Evolutionary conservation across 2,329 filamentous ascomycete species (phyloP), one percentile per base, ranked within the genome.

Genomic region (Cryphonectria naterciae): DNA sequence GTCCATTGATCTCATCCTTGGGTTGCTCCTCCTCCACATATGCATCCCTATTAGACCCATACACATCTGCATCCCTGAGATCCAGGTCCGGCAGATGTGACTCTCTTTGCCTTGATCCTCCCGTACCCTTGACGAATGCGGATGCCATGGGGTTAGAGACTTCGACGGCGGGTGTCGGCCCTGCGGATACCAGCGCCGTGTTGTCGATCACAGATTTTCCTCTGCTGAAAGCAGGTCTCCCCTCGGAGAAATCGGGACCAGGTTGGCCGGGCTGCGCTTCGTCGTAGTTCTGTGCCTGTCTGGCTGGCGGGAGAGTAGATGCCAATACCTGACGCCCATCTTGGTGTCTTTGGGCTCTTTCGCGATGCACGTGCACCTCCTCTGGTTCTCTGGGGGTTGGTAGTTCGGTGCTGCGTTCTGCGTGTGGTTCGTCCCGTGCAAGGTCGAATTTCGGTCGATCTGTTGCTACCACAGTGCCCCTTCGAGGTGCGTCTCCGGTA

Each of bases 51-150:
- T 49, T 41, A 5, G 65, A 61, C 43, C 68, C 46, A 64, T 65
- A 65, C 41, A 32, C 35, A 37, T 19, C 35, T 13, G 56, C 39
- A 22, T 64, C 43, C 13, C 63, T 37, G 15, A 58, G 6, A 8
- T 65, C 69, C 52, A 52, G 1, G 43, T 72, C 71, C n/a, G 71
- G 71, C 8, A 72, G 63, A 49, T 72, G 68, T 8, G 71, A 72
- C 43, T 72, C 71, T 15, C 71, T 64, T 19, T 25, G 46, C 19
- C 66, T 61, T 39, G 69, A 63, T 2, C 69, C 69, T 39, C 58
- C 65, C 58, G 62, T 65, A 13, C 67, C 67, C 67, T 54, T 64
- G 22, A 49, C 67, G 32, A 68, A 68, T 11, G 65, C 54, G 22
- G 58, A 52, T 10, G 49, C 64, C 68, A 62, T 52, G 5, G 68